phyloP scores from a whole-genome alignment of 371 early-diverging fungal genomes.

The Mucor racemosus region DNA sequence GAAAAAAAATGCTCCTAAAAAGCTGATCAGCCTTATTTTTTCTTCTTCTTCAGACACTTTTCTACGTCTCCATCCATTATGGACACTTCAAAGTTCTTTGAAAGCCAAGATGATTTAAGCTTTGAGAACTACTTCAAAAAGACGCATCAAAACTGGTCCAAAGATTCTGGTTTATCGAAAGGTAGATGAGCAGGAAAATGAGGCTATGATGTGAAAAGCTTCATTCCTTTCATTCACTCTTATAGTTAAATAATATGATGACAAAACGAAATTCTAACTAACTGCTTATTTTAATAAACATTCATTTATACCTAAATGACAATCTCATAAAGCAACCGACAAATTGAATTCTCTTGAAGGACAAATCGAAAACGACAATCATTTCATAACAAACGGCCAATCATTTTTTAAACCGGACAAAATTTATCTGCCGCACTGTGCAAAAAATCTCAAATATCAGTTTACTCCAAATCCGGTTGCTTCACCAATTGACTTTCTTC shows the following conservation, averaged over 20 bases:
- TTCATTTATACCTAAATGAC: constrained; percentile 16
- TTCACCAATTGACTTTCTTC: constrained; percentile 1
- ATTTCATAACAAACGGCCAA: constrained; percentile 7
- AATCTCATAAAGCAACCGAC: constrained; percentile 9
- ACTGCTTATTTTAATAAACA: constrained; percentile 17
- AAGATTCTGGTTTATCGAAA: too few species aligned
- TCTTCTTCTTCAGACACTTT: too few species aligned
- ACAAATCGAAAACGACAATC: too few species aligned
- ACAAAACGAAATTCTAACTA: constrained; percentile 8
- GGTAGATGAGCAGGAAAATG: too few species aligned
- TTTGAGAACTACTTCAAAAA: constrained; percentile 10
- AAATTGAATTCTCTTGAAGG: constrained; percentile 16
- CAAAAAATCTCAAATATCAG: too few species aligned
- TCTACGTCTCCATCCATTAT: not conserved
- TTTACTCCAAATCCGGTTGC: not conserved
- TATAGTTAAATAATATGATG: too few species aligned
- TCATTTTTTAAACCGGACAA: too few species aligned
- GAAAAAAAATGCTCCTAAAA: too few species aligned
- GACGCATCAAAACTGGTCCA: constrained; percentile 11
- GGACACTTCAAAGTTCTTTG: constrained; percentile 17
- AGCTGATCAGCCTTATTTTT: too few species aligned
- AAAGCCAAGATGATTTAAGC: constrained; percentile 13
- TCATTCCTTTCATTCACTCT: too few species aligned
- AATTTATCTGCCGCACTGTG: too few species aligned
- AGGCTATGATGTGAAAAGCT: too few species aligned